Percentiles rank a stretch among this genome's conserved stretches.
Evolutionary conservation across 805 yeast species (phyloP).

Genomic region (Candida wancherniae): DNA sequence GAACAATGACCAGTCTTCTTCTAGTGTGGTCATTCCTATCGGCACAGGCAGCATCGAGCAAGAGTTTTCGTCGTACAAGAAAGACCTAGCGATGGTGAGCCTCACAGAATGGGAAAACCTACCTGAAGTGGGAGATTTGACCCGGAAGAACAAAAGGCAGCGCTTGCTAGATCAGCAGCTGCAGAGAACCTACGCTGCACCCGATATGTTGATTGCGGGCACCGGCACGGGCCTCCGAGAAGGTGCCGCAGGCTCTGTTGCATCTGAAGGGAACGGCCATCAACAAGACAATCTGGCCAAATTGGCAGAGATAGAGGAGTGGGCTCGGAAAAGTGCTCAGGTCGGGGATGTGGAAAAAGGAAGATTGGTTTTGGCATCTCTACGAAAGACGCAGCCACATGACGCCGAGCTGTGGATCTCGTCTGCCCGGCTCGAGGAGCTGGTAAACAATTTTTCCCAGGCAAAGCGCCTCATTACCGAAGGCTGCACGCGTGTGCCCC

Average conservation of each 20-base stretch:
- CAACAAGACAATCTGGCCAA: conserved; percentile 3
- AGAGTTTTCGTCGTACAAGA: conserved; percentile 68
- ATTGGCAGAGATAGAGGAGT: conserved; percentile 13
- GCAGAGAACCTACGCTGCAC: conserved; percentile 75
- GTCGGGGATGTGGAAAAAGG: conserved; percentile 35
- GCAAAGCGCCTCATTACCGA: conserved; percentile 65
- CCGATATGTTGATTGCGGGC: conserved; percentile 57
- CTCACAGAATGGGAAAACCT: conserved; percentile 73
- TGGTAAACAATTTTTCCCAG: conserved; percentile 45
- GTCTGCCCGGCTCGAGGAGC: conserved; percentile 72
- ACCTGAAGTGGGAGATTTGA: conserved; percentile 88
- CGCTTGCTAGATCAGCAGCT: conserved; percentile 57
- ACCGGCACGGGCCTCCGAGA: conserved; percentile 12
- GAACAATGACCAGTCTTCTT: conserved; percentile 1
- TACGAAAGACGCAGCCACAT: conserved; percentile 66
- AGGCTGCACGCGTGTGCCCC: conserved; percentile 69
- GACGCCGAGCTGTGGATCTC: conserved; percentile 84
- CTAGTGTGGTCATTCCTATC: conserved; percentile 11
- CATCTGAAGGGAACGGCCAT: too few relatives aligned
- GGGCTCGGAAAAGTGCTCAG: conserved; percentile 9
- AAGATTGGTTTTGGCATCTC: conserved; percentile 57
- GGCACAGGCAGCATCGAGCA: conserved; percentile 23
- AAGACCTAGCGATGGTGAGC: conserved; percentile 52
- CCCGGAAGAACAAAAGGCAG: conserved; percentile 70
- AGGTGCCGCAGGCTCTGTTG: conserved; percentile 3